Evolutionary conservation across 768 basidiomycete species (phyloP).

Genomic region (Collybia mongolica): DNA sequence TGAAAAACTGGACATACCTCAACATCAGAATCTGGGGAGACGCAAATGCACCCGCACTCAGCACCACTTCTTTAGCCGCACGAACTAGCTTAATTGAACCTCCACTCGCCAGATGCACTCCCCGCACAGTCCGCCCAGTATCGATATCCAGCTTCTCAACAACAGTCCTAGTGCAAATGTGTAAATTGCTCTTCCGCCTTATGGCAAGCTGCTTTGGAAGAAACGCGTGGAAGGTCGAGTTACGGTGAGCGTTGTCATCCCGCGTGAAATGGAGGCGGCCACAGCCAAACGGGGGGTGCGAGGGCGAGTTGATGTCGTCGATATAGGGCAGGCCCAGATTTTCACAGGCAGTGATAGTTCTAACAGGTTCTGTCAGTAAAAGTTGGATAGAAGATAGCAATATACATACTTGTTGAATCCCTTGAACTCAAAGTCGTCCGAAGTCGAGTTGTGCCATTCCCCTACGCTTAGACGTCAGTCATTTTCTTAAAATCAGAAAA

Average conservation of each 20-base stretch:
- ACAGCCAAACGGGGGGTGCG: constrained; percentile 14
- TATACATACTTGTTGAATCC: constrained; percentile 1
- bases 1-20: constrained; percentile 13
- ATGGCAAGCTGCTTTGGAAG: constrained; percentile 13
- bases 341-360: constrained; percentile 3
- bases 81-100: no score
- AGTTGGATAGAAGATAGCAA: neutral
- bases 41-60: constrained; percentile 38
- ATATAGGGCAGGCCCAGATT: constrained; percentile 18
- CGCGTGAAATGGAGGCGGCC: constrained; percentile 19
- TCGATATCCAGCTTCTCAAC: constrained; percentile 4
- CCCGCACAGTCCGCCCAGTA: no score
- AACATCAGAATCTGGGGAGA: constrained; percentile 41
- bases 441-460: constrained; percentile 15
- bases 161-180: constrained; percentile 17
- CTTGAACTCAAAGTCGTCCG: constrained; percentile 6
- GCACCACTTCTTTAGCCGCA: constrained; percentile 19
- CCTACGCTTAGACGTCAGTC: constrained; percentile 6
- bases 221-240: constrained; percentile 21
- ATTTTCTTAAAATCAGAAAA: neutral
- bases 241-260: constrained; percentile 14
- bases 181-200: constrained; percentile 13
- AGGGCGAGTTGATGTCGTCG: constrained; percentile 17
- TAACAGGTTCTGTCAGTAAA: constrained; percentile 4
- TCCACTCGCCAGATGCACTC: no score